Conservation (phyloP, 495 filamentous ascomycete species). For the Podospora appendiculata region DNA sequence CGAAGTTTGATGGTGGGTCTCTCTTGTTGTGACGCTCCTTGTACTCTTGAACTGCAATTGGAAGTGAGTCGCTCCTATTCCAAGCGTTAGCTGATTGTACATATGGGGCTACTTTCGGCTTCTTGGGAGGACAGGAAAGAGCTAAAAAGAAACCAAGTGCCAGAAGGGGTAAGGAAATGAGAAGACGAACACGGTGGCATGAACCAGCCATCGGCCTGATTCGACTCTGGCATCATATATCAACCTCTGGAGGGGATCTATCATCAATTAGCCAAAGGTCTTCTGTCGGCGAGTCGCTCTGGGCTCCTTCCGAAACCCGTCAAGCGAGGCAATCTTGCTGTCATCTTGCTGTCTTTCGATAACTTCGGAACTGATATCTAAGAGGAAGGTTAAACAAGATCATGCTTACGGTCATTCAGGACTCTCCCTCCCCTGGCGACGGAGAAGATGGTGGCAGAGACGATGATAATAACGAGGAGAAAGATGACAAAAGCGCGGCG, state of each 20-base stretch:
- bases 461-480: slow-evolving; percentile 19
- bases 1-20: slow-evolving; percentile 56
- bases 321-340: too few species aligned
- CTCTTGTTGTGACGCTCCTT: slow-evolving; percentile 45
- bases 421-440: slow-evolving; percentile 7
- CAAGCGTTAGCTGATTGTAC: too few species aligned
- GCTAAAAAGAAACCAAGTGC: too few species aligned
- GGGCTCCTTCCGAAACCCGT: too few species aligned
- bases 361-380: too few species aligned
- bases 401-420: slow-evolving; percentile 9
- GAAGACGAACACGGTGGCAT: slow-evolving; percentile 26
- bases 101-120: too few species aligned
- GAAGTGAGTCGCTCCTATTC: slow-evolving; percentile 36
- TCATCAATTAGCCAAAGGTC: too few species aligned
- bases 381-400: too few species aligned
- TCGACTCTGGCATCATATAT: slow-evolving; percentile 43
- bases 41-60: slow-evolving; percentile 51
- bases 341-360: too few species aligned
- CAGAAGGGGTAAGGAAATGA: too few species aligned
- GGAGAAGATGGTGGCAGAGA: slow-evolving; percentile 25
- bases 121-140: too few species aligned
- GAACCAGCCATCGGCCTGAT: slow-evolving; percentile 33
- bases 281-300: too few species aligned
- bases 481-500: slow-evolving; percentile 30
- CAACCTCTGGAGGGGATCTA: slow-evolving; percentile 42